A percentile compares a stretch with the other conserved stretches of the same genome.
These are phyloP conservation scores for Isoetes engelmannii DNA, from an alignment of 83 land plant genomes.

Conservation along the genomic window DNA sequence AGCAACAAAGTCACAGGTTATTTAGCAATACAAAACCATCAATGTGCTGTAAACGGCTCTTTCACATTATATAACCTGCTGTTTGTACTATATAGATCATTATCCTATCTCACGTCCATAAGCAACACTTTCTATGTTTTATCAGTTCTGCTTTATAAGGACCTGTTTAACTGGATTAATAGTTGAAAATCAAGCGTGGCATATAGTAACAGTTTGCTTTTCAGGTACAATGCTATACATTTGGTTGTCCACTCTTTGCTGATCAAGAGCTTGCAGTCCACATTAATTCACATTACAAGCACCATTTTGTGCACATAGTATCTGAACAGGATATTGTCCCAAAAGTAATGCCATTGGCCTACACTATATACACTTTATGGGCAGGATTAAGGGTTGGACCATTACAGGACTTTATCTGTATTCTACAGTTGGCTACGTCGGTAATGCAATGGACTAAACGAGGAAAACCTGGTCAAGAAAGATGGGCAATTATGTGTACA, in stretches of 20 bases:
- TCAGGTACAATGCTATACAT: constrained; percentile 43
- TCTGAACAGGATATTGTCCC: constrained; percentile 40
- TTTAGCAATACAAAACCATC: too few relatives aligned
- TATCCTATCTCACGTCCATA: not conserved
- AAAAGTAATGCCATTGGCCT: constrained; percentile 41
- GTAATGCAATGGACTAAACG: constrained; percentile 5
- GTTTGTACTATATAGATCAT: not conserved
- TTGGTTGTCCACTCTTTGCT: constrained; percentile 45
- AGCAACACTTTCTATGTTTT: too few relatives aligned
- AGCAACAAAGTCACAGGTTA: too few relatives aligned
- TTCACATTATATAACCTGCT: not conserved
- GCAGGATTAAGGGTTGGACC: constrained; percentile 36
- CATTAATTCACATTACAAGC: constrained; percentile 35
- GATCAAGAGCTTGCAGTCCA: constrained; percentile 32
- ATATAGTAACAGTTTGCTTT: not conserved
- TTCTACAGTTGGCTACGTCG: constrained; percentile 19
- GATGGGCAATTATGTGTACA: constrained; percentile 18
- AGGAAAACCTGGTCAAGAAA: constrained; percentile 15
- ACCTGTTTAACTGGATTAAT: not conserved
- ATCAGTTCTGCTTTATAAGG: too few relatives aligned
- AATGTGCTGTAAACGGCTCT: too few relatives aligned
- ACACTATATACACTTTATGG: constrained; percentile 35
- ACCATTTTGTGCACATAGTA: constrained; percentile 43
- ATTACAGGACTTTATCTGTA: constrained; percentile 24
- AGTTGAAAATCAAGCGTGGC: not conserved